Percentiles rank a stretch among this genome's conserved stretches.
phyloP scores from a whole-genome alignment of 306 rosid species.

The Albizia julibrissin region DNA sequence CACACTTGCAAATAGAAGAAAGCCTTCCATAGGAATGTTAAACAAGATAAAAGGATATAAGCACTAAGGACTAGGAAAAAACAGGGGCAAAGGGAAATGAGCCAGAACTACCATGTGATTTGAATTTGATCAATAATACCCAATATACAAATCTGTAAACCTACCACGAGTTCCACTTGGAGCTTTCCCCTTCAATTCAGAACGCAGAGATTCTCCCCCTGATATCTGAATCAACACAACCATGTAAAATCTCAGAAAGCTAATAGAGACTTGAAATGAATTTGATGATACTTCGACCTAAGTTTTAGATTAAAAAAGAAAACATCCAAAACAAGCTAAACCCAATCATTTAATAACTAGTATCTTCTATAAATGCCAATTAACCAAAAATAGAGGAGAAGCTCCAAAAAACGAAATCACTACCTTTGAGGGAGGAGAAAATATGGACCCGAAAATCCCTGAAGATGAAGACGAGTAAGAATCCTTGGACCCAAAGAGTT shows the following conservation, averaged over 20 bases:
- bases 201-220: conserved; percentile 64
- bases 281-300: not conserved
- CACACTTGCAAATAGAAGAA: not conserved
- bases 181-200: conserved; percentile 47
- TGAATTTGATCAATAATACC: conserved; percentile 11
- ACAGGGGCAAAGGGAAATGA: not conserved
- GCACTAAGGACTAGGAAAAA: not conserved
- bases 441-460: conserved; percentile 64
- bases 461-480: conserved; percentile 45
- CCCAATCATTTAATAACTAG: not conserved
- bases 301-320: not conserved
- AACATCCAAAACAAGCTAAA: not conserved
- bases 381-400: not conserved
- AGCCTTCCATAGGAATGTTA: not conserved
- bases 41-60: not conserved
- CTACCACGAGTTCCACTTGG: conserved; percentile 46
- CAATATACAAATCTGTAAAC: not conserved
- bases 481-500: conserved; percentile 66
- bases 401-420: not conserved
- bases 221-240: conserved; percentile 48
- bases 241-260: conserved; percentile 23
- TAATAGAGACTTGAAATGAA: not conserved
- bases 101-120: not conserved
- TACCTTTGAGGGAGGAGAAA: conserved; percentile 67
- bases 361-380: conserved; percentile 3